Evolutionary conservation across 1,284 basidiomycete species (phyloP), one percentile per base, ranked within the genome.

Genomic region (Psilocybe mexicana): DNA sequence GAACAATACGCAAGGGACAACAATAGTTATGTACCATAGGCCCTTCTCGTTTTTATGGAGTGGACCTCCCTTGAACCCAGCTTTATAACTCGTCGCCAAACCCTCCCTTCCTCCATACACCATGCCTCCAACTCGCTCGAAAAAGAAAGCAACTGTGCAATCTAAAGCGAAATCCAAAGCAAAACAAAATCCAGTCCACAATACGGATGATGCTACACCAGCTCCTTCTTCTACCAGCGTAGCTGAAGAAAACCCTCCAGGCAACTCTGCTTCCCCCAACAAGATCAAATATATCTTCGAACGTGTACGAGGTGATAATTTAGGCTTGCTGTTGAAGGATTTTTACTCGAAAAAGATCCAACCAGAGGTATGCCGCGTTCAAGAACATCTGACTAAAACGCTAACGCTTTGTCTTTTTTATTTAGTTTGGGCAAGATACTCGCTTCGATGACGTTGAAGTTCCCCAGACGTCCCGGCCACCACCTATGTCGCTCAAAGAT

Each of bases 401-500:
- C 3, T 40, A 12, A 40, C 14, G 10, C 38, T 12, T 3, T 11
- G 38, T 12, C 38, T 40, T n/a, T 12, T n/a, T n/a, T 12, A 40
- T 33, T 4, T 12, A 40, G 38, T 40, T 40, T 40, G n/a, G 4
- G 3, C 7, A 40, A 40, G 12, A 40, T 12, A 6, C 38, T n/a
- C 10, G 38, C 14, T 3, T 12, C 4, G 7, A 40, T 8, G 38
- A 12, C 10, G 11, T 40, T 12, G 4, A 46, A 35, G 50, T 24
- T 14, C 64, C 61, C 7, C 47, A 26, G 11, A 65, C 71, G 51
- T 65, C 66, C 45, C 74, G 77, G 4, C 72, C 75, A 23, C 70
- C 69, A 4, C 61, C 69, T 0, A 65, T 78, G 10, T 60, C 54
- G 10, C 58, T 79, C 8, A 59, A 61, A 14, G 75, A 81, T 53